These are phyloP conservation scores for Calonectria pteridis DNA, from an alignment of 2,329 filamentous ascomycete genomes.

Conservation along the genomic window DNA sequence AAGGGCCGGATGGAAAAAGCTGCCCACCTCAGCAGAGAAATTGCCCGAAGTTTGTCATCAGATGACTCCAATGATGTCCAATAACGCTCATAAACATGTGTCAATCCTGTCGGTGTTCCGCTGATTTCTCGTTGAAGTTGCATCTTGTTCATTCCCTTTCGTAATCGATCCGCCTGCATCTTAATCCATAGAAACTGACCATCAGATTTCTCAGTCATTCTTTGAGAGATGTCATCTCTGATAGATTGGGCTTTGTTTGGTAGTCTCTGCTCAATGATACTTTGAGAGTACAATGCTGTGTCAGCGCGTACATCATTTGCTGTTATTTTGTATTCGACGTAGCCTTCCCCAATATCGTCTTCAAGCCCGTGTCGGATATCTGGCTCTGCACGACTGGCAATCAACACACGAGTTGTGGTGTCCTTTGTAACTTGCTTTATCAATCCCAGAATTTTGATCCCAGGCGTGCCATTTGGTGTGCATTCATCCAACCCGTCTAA, in stretches of 20 bases:
- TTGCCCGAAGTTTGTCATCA: constrained; percentile 29
- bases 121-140: constrained; percentile 46
- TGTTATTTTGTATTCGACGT: constrained; percentile 19
- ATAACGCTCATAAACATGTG: constrained; percentile 46
- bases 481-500: constrained; percentile 54
- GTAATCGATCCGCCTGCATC: constrained; percentile 44
- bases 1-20: constrained; percentile 42
- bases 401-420: constrained; percentile 35
- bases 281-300: constrained; percentile 33
- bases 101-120: constrained; percentile 44
- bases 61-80: constrained; percentile 42
- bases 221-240: constrained; percentile 32
- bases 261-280: constrained; percentile 47
- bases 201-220: constrained; percentile 44
- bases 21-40: constrained; percentile 47
- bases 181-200: constrained; percentile 53
- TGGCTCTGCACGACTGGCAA: constrained; percentile 44
- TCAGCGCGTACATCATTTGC: constrained; percentile 41
- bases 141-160: constrained; percentile 41
- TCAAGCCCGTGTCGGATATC: constrained; percentile 37
- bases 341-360: fast-evolving
- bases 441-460: constrained; percentile 32
- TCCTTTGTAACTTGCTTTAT: constrained; percentile 7
- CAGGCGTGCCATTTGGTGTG: background rate
- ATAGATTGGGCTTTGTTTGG: constrained; percentile 39